phyloP scores from a whole-genome alignment of 2,329 filamentous ascomycete genomes.

The Fusarium newnesense region DNA sequence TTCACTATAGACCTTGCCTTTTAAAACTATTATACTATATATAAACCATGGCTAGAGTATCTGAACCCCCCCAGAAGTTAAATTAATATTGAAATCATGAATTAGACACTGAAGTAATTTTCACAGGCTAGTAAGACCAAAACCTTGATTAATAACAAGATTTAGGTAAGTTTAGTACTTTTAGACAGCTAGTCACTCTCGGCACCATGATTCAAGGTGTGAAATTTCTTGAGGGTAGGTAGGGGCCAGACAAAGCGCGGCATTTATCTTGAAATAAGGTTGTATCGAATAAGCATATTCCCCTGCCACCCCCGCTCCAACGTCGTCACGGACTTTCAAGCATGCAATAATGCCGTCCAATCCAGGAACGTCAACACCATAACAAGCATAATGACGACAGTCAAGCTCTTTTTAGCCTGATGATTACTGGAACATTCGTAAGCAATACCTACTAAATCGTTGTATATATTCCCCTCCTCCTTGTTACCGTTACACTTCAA shows the following conservation, averaged over 20 bases:
- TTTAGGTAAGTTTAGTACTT: too few species aligned
- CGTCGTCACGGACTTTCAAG: neutral
- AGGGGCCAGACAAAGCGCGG: neutral
- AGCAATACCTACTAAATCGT: neutral
- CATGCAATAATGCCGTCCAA: neutral
- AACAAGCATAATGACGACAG: conserved; percentile 1
- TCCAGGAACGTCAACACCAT: neutral
- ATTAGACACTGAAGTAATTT: too few species aligned
- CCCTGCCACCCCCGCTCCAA: neutral
- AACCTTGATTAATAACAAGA: too few species aligned
- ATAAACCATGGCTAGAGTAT: neutral
- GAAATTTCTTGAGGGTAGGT: too few species aligned
- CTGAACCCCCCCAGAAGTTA: neutral
- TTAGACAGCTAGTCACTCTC: too few species aligned
- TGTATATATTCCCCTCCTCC: neutral
- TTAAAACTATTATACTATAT: neutral
- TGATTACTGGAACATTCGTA: neutral
- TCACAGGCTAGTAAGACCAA: neutral
- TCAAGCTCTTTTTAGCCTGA: neutral
- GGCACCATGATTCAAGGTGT: too few species aligned
- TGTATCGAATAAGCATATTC: neutral
- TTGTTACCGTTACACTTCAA: too few species aligned
- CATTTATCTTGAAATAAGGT: neutral
- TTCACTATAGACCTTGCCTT: neutral
- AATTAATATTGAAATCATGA: neutral